These are phyloP conservation scores for Cryptococcus sp. DNA, from an alignment of 1,284 basidiomycete genomes.

Conservation along the genomic window DNA sequence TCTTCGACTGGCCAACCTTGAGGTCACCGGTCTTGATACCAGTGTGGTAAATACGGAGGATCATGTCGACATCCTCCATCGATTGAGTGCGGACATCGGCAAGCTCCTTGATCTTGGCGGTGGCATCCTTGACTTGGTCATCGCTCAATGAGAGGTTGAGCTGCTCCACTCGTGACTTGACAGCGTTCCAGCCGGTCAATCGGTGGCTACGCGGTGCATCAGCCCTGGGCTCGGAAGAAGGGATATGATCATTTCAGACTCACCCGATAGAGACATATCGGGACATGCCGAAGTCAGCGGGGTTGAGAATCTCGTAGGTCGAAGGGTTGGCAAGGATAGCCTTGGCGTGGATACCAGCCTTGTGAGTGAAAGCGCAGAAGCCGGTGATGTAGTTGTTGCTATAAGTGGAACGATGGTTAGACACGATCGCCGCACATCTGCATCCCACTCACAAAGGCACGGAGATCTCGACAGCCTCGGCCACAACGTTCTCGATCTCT, in stretches of 20 bases:
- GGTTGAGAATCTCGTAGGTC: slow-evolving; percentile 83
- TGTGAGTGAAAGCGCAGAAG: slow-evolving; percentile 99
- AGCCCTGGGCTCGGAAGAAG: neutral
- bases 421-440: no score
- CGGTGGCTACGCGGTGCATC: slow-evolving; percentile 64
- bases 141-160: slow-evolving; percentile 67
- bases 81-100: slow-evolving; percentile 97
- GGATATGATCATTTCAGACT: slow-evolving; percentile 27
- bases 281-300: slow-evolving; percentile 95
- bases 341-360: slow-evolving; percentile 99
- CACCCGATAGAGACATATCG: slow-evolving; percentile 97
- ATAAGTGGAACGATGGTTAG: neutral
- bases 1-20: slow-evolving; percentile 81
- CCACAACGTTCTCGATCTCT: slow-evolving; percentile 98
- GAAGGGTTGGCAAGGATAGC: slow-evolving; percentile 99
- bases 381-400: slow-evolving; percentile 66
- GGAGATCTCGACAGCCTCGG: slow-evolving; percentile 97
- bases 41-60: slow-evolving; percentile 91
- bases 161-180: slow-evolving; percentile 99
- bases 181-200: slow-evolving; percentile 96
- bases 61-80: slow-evolving; percentile 98
- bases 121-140: slow-evolving; percentile 86
- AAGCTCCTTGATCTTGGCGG: slow-evolving; percentile 98
- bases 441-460: slow-evolving; percentile 69
- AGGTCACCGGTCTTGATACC: slow-evolving; percentile 84